A percentile compares a stretch with the other conserved stretches of the same genome.
Conservation (phyloP, 768 basidiomycete species). For the Termitomyces bulborhizus region DNA sequence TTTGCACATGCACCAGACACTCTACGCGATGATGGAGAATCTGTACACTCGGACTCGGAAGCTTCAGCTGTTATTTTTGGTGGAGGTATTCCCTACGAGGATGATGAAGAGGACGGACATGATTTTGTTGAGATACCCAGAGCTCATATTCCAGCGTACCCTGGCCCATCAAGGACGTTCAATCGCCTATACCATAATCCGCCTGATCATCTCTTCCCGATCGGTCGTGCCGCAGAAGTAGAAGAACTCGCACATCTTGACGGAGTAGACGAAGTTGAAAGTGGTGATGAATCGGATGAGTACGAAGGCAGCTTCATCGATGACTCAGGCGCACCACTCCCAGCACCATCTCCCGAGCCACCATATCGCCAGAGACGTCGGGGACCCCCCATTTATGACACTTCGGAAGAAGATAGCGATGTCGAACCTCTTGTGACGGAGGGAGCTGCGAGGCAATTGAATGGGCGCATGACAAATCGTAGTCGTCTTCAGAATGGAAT, state of each 20-base stretch:
- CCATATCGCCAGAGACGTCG: not conserved
- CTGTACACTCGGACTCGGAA: not conserved
- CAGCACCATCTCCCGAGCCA: not conserved
- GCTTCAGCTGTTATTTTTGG: not conserved
- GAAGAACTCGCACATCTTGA: conserved; percentile 6
- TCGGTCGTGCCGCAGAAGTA: conserved; percentile 10
- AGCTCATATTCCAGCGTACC: not conserved
- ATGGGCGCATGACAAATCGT: not conserved
- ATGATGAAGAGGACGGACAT: not conserved
- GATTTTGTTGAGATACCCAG: not conserved
- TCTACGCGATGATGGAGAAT: not conserved
- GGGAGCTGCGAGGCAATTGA: conserved; percentile 1
- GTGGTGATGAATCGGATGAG: conserved; percentile 26
- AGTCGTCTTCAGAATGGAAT: not conserved
- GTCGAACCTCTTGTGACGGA: conserved; percentile 4
- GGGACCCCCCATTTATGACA: not conserved
- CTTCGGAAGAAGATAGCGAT: not conserved
- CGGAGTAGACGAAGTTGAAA: conserved; percentile 11
- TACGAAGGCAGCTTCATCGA: conserved; percentile 57
- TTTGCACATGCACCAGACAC: not conserved
- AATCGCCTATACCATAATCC: not conserved
- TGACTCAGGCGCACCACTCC: conserved; percentile 26
- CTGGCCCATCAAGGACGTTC: not conserved
- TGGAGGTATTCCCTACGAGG: conserved; percentile 1
- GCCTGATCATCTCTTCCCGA: conserved; percentile 2